Evolutionary conservation across 345 rosid genomes (phyloP).

Genomic region (Populus pruinosa): DNA sequence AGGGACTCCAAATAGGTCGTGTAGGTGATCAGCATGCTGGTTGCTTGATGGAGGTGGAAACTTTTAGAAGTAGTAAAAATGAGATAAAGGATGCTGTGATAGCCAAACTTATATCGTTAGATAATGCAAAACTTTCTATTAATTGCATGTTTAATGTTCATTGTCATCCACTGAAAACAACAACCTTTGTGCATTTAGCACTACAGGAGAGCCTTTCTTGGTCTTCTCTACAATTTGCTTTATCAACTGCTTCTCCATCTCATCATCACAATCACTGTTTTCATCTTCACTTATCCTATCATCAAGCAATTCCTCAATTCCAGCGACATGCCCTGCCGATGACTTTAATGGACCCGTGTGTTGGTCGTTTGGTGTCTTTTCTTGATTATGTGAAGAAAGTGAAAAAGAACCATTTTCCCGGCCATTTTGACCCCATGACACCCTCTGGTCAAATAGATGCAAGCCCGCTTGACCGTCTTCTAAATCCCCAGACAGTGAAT

Average conservation of each 20-base stretch:
- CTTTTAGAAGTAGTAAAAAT: background rate
- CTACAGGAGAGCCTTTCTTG: slow-evolving; percentile 68
- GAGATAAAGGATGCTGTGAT: background rate
- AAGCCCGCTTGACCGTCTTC: slow-evolving; percentile 26
- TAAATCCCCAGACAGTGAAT: slow-evolving; percentile 29
- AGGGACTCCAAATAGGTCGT: too few species aligned
- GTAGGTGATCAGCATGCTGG: too few species aligned
- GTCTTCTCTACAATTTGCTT: slow-evolving; percentile 81
- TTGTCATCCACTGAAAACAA: slow-evolving; percentile 47
- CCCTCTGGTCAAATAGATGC: slow-evolving; percentile 22
- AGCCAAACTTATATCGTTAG: background rate
- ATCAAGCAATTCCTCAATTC: slow-evolving; percentile 36
- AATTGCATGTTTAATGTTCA: slow-evolving; percentile 5
- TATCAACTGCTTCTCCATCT: slow-evolving; percentile 65
- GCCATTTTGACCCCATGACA: slow-evolving; percentile 23
- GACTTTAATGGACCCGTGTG: slow-evolving; percentile 3
- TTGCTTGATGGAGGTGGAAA: background rate
- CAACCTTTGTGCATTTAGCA: slow-evolving; percentile 66
- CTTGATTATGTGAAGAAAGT: background rate
- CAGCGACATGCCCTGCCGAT: slow-evolving; percentile 3
- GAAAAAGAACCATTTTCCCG: slow-evolving; percentile 14
- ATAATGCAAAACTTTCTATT: slow-evolving; percentile 18
- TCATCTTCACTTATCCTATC: slow-evolving; percentile 43
- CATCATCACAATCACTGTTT: slow-evolving; percentile 48
- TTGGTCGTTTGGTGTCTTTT: slow-evolving; percentile 7